A percentile compares a stretch with the other conserved stretches of the same genome.
phyloP scores from a whole-genome alignment of 2,329 filamentous ascomycete genomes.

The Berkeleyomyces basicola region DNA sequence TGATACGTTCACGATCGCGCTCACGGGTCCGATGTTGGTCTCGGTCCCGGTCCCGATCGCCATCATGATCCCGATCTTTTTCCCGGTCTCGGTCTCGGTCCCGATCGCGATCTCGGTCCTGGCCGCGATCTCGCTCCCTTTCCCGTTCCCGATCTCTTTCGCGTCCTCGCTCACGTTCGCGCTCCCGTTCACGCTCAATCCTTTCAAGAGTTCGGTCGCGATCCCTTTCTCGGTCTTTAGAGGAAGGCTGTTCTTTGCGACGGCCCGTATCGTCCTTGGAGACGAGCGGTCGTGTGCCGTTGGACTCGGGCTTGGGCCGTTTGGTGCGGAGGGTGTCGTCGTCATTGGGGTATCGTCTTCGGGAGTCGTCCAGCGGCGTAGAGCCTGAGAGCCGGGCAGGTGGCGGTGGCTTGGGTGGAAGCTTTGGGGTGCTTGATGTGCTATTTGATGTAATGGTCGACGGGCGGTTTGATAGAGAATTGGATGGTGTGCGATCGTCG shows the following conservation, averaged over 20 bases:
- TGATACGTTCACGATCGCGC: background rate
- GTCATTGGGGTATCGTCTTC: background rate
- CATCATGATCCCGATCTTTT: conserved; percentile 18
- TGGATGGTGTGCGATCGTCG: background rate
- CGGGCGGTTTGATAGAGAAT: background rate
- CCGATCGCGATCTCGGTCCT: background rate
- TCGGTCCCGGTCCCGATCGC: background rate
- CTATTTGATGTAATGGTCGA: background rate
- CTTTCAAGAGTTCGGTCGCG: background rate
- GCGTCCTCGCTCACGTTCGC: background rate
- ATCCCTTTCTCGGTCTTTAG: conserved; percentile 4
- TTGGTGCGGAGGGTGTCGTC: background rate
- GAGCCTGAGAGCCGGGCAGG: background rate
- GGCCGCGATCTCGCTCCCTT: background rate
- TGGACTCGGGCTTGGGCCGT: background rate
- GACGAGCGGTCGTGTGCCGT: background rate
- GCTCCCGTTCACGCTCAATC: background rate
- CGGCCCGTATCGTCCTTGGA: background rate
- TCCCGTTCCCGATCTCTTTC: background rate
- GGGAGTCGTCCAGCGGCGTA: conserved; percentile 1
- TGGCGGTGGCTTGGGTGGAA: conserved; percentile 8
- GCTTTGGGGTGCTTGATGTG: background rate
- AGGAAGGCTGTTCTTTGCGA: background rate
- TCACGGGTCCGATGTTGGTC: background rate
- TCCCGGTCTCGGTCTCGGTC: conserved; percentile 1